These are phyloP conservation scores for Besnoitia besnoiti DNA, from an alignment of 169 alveolate species.

Conservation along the genomic window DNA sequence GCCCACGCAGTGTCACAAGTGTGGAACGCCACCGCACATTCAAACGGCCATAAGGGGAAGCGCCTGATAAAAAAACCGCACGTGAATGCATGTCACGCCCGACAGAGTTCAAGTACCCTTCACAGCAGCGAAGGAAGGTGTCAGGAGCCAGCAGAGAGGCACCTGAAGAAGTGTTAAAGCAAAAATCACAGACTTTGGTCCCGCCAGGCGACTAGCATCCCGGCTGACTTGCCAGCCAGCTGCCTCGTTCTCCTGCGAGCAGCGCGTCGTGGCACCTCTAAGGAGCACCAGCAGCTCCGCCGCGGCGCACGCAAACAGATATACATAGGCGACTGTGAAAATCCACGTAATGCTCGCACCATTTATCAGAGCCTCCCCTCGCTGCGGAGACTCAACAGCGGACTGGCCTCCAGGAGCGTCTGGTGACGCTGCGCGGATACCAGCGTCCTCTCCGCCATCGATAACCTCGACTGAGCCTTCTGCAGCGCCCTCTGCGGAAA, in stretches of 20 bases:
- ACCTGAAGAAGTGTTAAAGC: conserved; percentile 12
- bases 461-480: not conserved
- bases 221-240: conserved; percentile 26
- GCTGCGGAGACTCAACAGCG: not conserved
- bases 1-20: too few relatives aligned
- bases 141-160: conserved; percentile 42
- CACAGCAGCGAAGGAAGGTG: conserved; percentile 10
- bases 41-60: too few relatives aligned
- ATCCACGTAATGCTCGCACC: not conserved
- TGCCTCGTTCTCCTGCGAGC: not conserved
- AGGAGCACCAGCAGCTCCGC: conserved; percentile 27
- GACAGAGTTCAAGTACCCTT: not conserved
- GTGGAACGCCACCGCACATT: too few relatives aligned
- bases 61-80: too few relatives aligned
- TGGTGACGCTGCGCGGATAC: not conserved
- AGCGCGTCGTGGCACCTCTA: not conserved
- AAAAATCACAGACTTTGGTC: not conserved
- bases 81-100: not conserved
- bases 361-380: not conserved
- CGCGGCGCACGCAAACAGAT: conserved; percentile 45
- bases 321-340: not conserved
- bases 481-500: not conserved
- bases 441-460: conserved; percentile 5
- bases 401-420: not conserved
- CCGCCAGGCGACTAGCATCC: conserved; percentile 11